phyloP scores from a whole-genome alignment of 2,329 filamentous ascomycete species.

The Fusarium protoensiforme region DNA sequence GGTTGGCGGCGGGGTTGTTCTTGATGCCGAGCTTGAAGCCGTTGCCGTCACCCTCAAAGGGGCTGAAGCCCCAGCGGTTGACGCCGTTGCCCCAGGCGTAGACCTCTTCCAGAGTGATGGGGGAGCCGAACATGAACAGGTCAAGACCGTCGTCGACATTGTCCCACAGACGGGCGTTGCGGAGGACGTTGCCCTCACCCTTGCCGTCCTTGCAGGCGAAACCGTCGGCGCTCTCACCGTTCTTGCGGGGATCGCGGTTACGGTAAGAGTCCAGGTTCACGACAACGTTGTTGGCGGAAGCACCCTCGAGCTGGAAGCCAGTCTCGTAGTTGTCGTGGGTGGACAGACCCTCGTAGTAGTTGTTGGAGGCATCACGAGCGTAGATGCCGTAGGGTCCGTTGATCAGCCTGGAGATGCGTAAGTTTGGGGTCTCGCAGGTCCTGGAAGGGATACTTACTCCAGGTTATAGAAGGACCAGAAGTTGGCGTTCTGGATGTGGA shows the following conservation, averaged over 20 bases:
- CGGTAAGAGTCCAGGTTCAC: constrained; percentile 56
- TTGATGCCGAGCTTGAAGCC: constrained; percentile 59
- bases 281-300: constrained; percentile 51
- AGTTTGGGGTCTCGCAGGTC: fast-evolving
- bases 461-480: constrained; percentile 57
- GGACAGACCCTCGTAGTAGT: constrained; percentile 50
- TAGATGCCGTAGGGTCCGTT: constrained; percentile 54
- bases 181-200: constrained; percentile 57
- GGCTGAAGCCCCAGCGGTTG: constrained; percentile 56
- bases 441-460: constrained; percentile 38
- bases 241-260: constrained; percentile 61
- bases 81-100: constrained; percentile 59
- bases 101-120: constrained; percentile 56
- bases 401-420: constrained; percentile 35
- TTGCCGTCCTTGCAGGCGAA: constrained; percentile 60
- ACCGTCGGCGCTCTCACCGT: constrained; percentile 62
- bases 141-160: constrained; percentile 61
- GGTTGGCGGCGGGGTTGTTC: constrained; percentile 52
- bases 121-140: constrained; percentile 51
- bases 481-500: constrained; percentile 56
- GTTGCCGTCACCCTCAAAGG: constrained; percentile 59
- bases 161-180: constrained; percentile 59
- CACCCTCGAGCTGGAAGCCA: constrained; percentile 51
- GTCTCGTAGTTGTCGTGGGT: constrained; percentile 54
- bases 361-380: constrained; percentile 49